These are phyloP conservation scores for Talaromyces sp. DNA, from an alignment of 2,329 filamentous ascomycete genomes.

Conservation along the genomic window DNA sequence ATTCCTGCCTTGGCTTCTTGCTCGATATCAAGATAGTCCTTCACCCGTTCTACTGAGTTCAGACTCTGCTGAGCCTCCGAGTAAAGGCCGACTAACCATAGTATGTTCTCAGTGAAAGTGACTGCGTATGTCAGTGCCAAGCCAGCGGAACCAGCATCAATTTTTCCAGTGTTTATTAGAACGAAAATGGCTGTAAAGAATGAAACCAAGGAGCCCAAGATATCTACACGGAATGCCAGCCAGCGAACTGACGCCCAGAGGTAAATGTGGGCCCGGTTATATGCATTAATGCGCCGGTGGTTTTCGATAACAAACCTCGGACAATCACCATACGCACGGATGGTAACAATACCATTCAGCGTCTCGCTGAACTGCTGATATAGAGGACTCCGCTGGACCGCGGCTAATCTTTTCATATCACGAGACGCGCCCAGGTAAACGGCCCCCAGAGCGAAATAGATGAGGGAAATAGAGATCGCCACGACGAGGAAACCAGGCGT, in stretches of 20 bases:
- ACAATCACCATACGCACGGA: neutral
- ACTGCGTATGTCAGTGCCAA: slow-evolving; percentile 4
- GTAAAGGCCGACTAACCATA: slow-evolving; percentile 7
- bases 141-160: neutral
- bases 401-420: slow-evolving; percentile 3
- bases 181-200: slow-evolving; percentile 8
- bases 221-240: neutral
- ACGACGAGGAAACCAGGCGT: neutral
- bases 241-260: neutral
- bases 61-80: slow-evolving; percentile 5
- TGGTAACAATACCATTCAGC: neutral
- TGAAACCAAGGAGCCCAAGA: neutral
- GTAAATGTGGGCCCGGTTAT: slow-evolving; percentile 6
- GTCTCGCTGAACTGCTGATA: slow-evolving; percentile 4
- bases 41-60: slow-evolving; percentile 1
- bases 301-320: neutral
- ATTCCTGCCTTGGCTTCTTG: neutral
- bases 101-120: neutral
- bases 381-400: neutral
- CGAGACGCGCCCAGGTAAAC: slow-evolving; percentile 3
- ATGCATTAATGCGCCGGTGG: neutral
- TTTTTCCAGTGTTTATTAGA: neutral
- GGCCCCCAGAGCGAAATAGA: neutral
- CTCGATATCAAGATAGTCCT: neutral
- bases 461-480: neutral